Conservation (phyloP, 352 stramenopile genomes). For the Globisporangium spinosum region DNA sequence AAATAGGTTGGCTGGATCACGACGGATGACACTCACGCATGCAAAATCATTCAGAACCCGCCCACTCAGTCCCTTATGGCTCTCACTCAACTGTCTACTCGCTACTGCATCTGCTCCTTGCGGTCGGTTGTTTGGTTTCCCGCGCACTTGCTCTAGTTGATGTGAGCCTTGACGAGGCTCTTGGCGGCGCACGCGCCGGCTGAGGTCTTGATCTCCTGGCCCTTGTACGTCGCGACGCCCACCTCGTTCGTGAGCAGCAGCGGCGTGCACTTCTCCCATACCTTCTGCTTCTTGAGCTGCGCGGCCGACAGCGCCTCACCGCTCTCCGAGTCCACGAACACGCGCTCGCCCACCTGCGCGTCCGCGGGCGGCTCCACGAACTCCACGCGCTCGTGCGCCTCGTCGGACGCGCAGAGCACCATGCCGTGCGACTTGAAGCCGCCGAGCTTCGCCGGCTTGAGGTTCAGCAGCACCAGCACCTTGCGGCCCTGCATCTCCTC, state of each 20-base stretch:
- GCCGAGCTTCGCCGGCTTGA: slow-evolving; percentile 96
- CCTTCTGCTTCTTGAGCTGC: slow-evolving; percentile 88
- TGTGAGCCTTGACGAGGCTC: slow-evolving; percentile 61
- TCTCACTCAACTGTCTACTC: too few relatives aligned
- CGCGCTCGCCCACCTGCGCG: slow-evolving; percentile 89
- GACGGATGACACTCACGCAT: too few relatives aligned
- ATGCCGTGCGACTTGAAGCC: slow-evolving; percentile 96
- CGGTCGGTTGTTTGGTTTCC: too few relatives aligned
- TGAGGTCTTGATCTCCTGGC: slow-evolving; percentile 65
- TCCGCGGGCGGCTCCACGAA: slow-evolving; percentile 93
- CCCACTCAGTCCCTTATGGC: too few relatives aligned
- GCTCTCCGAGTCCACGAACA: slow-evolving; percentile 79
- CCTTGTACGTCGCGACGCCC: slow-evolving; percentile 80
- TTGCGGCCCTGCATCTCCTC: slow-evolving; percentile 94
- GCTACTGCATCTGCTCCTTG: too few relatives aligned
- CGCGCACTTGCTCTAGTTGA: slow-evolving; percentile 33
- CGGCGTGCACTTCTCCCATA: slow-evolving; percentile 70
- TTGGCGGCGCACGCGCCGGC: slow-evolving; percentile 55
- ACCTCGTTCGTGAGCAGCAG: slow-evolving; percentile 68
- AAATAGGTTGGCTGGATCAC: not conserved
- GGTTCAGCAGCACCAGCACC: slow-evolving; percentile 96
- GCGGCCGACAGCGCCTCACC: slow-evolving; percentile 70
- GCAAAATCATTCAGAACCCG: too few relatives aligned
- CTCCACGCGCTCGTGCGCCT: slow-evolving; percentile 90
- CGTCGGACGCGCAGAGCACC: slow-evolving; percentile 93